Evolutionary conservation across 2,329 filamentous ascomycete genomes (phyloP), one percentile per base, ranked within the genome.

Genomic region (Hirsutella thompsonii): DNA sequence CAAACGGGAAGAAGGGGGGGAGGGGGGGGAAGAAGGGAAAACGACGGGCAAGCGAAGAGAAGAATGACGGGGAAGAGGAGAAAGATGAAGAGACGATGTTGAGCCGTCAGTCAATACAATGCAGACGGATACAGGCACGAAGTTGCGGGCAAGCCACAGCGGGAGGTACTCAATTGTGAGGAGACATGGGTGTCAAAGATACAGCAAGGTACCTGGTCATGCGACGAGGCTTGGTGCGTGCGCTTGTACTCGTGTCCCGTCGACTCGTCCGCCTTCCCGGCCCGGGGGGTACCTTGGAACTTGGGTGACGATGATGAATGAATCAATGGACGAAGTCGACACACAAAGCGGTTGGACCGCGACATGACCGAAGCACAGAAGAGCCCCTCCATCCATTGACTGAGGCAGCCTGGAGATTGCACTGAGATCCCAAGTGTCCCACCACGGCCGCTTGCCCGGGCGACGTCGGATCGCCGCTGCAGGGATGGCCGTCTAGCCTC

Each of bases 381-480:
- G 6, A 26, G 23, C 23, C 23, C 23, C 32, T 34, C 14, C 14
- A 34, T 18, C 32, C 32, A 34, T 34, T 34, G 32, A 34, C 32
- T 4, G 32, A n/a, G 9, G 32, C 29, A 11, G 37, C 39, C 40
- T 47, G 47, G 42, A 47, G 41, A 49, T 47, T 47, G 42, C 42
- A 37, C 36, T 40, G 37, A 42, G 38, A 33, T 55, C 30, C 37
- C 28, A 34, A 26, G 23, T 11, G 23, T 26, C 23, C 23, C 23
- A 26, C 23, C 23, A 26, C 23, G 23, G 23, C 23, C 21, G n/a
- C 21, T n/a, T n/a, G n/a, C 36, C 13, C 19, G 48, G 48, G 41
- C 48, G 51, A 51, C 47, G 46, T 50, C 48, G 51, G 55, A 57
- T 58, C 55, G 55, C 48, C 53, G 51, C 48, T 56, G 55, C 55